Conservation (phyloP, 176 grass and related monocot species). For the Eleusine indica region DNA sequence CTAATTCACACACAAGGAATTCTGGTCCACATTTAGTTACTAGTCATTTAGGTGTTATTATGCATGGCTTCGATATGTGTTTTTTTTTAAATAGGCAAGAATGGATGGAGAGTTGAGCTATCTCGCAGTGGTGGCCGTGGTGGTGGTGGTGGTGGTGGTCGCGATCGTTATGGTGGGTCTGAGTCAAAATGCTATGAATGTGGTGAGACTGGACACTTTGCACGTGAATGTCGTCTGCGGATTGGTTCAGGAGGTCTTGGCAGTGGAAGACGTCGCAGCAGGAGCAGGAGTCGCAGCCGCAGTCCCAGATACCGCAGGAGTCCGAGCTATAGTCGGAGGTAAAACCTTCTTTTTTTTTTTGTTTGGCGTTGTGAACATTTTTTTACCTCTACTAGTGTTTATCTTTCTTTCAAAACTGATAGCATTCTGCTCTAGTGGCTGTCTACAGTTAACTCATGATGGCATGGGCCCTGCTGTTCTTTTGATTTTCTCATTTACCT, state of each 20-base stretch:
- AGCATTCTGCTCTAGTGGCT: not conserved
- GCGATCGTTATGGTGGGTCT: slow-evolving; percentile 67
- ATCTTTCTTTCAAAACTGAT: slow-evolving; percentile 6
- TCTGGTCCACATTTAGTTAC: no score
- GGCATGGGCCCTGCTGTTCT: not conserved
- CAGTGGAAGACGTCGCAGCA: slow-evolving; percentile 77
- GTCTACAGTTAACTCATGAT: not conserved
- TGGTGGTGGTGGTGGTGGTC: slow-evolving; percentile 40
- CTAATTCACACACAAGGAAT: no score
- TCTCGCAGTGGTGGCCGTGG: slow-evolving; percentile 62
- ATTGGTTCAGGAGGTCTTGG: slow-evolving; percentile 88
- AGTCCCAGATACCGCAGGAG: slow-evolving; percentile 90
- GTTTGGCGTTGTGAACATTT: not conserved
- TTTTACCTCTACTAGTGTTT: not conserved
- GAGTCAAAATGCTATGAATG: slow-evolving; percentile 97
- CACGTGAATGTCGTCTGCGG: slow-evolving; percentile 84
- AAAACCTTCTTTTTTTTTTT: slow-evolving; percentile 15
- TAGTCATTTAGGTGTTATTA: no score
- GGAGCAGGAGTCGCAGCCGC: slow-evolving; percentile 68
- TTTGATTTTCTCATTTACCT: not conserved
- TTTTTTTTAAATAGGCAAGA: slow-evolving; percentile 69
- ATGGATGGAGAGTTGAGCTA: slow-evolving; percentile 94
- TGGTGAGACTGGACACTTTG: slow-evolving; percentile 95
- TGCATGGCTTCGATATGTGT: not conserved
- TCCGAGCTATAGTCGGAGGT: slow-evolving; percentile 95